Evolutionary conservation across 2,329 filamentous ascomycete species (phyloP), one percentile per base, ranked within the genome.

Genomic region (Ophiocordyceps polyrhachis-furcata): DNA sequence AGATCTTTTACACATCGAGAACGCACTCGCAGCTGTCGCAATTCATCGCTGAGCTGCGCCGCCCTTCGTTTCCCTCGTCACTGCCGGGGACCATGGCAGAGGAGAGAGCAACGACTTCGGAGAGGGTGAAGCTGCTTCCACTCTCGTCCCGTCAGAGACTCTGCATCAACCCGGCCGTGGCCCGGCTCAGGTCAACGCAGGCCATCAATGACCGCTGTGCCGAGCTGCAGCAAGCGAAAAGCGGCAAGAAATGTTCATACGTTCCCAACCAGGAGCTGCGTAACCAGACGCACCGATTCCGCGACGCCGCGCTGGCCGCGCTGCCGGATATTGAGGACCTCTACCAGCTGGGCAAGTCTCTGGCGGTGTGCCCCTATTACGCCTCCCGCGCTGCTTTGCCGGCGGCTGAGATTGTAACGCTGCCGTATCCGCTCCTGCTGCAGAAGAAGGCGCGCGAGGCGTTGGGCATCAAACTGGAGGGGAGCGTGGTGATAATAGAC

Each of bases 291-390:
- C 76, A 87, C 45, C 76, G 84, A 43, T 96, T 98, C 52, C 79
- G 88, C 17, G 89, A 96, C 56, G 77, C 83, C 51, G 75, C 83
- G 1, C 66, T 96, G 32, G 87, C 91, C 1, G 86, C 76, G 0
- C 73, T 98, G 8, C 81, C 84, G 2, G 91, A 98, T 55, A 96
- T 98, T 45, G 91, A 98, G 59, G 91, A 98, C 53, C 69, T 96
- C 37, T 80, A 81, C 19, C 67, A 69, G 14, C 66, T 96, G 1
- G 91, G 91, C 4, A 83, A 80, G 53, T 74, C 79, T 43, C 68
- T 95, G 29, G 76, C 79, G 0, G 74, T 96, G 5, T 98, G 91
- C 57, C 89, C 91, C 0, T 98, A 98, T 59, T 98, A 98, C 61
- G 88, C 89, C n/a, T 89, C 89, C 0, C 74, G 91, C 43, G 73